Conservation (phyloP, 345 rosid species). For the Noccaea bulbosa region DNA sequence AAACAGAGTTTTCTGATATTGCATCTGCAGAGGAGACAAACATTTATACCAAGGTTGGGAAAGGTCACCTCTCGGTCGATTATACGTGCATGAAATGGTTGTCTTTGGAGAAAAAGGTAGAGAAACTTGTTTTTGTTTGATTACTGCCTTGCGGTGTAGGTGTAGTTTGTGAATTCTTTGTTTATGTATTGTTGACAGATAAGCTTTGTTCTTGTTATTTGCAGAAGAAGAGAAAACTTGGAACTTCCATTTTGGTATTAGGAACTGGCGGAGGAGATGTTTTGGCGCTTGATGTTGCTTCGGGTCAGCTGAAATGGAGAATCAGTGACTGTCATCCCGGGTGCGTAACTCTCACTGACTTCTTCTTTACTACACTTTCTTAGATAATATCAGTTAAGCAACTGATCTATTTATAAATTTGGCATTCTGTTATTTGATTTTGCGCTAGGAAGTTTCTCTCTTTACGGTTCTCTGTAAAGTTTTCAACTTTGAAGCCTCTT, state of each 20-base stretch:
- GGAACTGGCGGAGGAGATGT: conserved; percentile 96
- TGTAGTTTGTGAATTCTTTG: background rate
- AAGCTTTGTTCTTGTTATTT: conserved; percentile 29
- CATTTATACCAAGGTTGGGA: conserved; percentile 48
- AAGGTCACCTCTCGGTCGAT: conserved; percentile 73
- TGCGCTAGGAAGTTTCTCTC: background rate
- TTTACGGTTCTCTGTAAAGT: background rate
- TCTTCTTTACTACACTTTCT: background rate
- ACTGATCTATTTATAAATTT: conserved; percentile 3
- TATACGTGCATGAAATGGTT: conserved; percentile 88
- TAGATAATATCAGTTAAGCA: background rate
- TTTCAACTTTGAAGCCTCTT: background rate
- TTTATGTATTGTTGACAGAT: background rate
- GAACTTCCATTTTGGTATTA: conserved; percentile 62
- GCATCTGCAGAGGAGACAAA: conserved; percentile 50
- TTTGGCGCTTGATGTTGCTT: conserved; percentile 87
- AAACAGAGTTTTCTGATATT: conserved; percentile 80
- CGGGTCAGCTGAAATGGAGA: conserved; percentile 92
- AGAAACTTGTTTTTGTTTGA: background rate
- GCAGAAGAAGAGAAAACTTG: conserved; percentile 82
- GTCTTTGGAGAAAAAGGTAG: conserved; percentile 65
- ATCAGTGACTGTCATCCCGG: conserved; percentile 93
- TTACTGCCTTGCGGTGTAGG: background rate
- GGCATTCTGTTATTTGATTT: background rate
- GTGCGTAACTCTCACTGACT: conserved; percentile 50